A percentile compares a stretch with the other conserved stretches of the same genome.
Evolutionary conservation across 441 rosid genomes (phyloP).

Genomic region (Pelargonium fulgidum): DNA sequence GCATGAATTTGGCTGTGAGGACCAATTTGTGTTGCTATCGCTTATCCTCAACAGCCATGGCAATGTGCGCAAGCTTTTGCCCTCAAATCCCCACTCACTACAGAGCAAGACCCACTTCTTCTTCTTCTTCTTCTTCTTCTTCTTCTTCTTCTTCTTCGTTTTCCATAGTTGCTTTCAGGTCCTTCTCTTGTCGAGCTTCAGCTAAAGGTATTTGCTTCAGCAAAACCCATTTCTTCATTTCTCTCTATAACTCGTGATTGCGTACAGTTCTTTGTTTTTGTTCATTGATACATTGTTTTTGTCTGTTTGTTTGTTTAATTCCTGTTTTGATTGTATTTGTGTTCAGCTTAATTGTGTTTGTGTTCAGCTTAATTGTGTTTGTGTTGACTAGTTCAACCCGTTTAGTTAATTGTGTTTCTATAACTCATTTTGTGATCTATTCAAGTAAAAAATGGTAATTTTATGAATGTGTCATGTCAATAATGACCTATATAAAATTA

Average conservation of each 20-base stretch:
- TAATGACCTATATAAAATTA: no score
- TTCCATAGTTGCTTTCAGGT: constrained; percentile 27
- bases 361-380: no score
- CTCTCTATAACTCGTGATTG: no score
- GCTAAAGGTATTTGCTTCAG: constrained; percentile 26
- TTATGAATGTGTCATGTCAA: no score
- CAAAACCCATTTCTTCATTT: neutral
- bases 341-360: no score
- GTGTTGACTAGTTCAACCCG: no score
- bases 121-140: constrained; percentile 14
- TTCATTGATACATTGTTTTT: neutral
- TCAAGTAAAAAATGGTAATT: no score
- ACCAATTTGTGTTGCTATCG: constrained; percentile 7
- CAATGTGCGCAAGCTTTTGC: constrained; percentile 48
- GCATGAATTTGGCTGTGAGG: constrained; percentile 20
- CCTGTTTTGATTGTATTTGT: neutral
- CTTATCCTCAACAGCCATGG: constrained; percentile 46
- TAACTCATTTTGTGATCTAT: no score
- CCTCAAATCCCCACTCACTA: constrained; percentile 42
- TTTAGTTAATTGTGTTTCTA: no score
- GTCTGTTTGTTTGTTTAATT: neutral
- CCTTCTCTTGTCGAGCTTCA: constrained; percentile 46
- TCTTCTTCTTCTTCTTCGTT: constrained; percentile 13
- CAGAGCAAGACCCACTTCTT: constrained; percentile 33
- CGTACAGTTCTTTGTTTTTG: neutral